Base-by-base conservation (phyloP, 345 rosid genomes). In the Geranium brycei region DNA sequence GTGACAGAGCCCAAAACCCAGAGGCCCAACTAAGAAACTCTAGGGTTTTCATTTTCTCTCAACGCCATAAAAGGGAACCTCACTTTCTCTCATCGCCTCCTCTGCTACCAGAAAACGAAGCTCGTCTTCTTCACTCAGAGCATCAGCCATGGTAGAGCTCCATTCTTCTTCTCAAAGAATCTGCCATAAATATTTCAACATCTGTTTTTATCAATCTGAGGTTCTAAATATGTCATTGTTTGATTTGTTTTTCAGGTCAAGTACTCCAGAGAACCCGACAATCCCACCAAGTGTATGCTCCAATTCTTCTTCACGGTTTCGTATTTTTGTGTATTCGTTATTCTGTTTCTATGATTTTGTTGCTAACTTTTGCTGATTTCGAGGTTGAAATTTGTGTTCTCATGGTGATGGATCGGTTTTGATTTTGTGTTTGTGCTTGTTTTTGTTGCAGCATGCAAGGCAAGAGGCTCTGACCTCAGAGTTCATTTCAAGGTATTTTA, bases 201-300 rank as follows among this genome's bases (percentile, higher is more conserved):
- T 31, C 3, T 1, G 57, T 41, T 47, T 1, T 60, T 0, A 19
- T 67, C 15, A 3, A 15, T 2, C 30, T 51, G 19, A 12, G 38
- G 41, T 60, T 69, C 66, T 51, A 67, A 28, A 55, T n/a, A 13
- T 4, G 32, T 19, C 14, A 40, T 51, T 5, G 19, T 30, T 58
- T 62, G 47, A 40, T 71, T 8, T 55, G 15, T 47, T 58, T 70
- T 23, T 51, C 76, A 93, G 99, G 99, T 90, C 80, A 91, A 90
- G 86, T 93, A 93, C 73, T 93, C 97, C 35, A 84, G 78, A 73
- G 99, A 93, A 75, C 97, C 97, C 41, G 91, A 86, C 61, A 93
- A 90, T 56, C 72, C 87, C 58, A 90, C 99, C 65, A 93, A 93
- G 81, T 90, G 97, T 91, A 83, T 72, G 76, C 32, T 17, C 17